Percentiles rank a stretch among this genome's conserved stretches.
phyloP scores from a whole-genome alignment of 768 basidiomycete species.

The Calocera cornea region DNA sequence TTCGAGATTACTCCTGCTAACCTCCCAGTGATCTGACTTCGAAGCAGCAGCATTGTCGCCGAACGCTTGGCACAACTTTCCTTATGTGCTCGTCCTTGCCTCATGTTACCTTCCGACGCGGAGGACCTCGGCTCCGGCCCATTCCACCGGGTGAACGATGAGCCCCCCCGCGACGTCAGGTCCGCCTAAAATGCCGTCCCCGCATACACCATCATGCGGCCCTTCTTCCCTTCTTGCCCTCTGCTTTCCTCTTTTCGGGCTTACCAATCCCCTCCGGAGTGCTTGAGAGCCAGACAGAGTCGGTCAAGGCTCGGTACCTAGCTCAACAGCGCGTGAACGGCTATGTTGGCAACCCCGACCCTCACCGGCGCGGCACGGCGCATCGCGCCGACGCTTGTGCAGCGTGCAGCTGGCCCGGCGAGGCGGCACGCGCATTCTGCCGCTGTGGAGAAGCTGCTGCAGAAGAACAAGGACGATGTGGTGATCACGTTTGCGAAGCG shows the following conservation, averaged over 20 bases:
- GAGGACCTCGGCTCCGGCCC: too few species aligned
- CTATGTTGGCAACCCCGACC: not conserved
- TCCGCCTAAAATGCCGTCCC: not conserved
- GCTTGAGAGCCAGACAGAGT: too few species aligned
- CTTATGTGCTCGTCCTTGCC: too few species aligned
- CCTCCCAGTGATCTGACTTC: too few species aligned
- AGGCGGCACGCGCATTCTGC: not conserved
- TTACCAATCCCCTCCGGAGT: not conserved
- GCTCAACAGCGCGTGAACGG: not conserved
- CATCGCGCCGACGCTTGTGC: not conserved
- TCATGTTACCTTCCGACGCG: too few species aligned
- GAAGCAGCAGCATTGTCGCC: too few species aligned
- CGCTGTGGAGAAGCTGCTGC: conserved; percentile 29
- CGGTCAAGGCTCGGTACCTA: too few species aligned
- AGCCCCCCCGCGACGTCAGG: not conserved
- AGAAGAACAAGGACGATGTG: conserved; percentile 69
- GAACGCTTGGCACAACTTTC: too few species aligned
- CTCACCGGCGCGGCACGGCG: too few species aligned
- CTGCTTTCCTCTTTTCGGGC: not conserved
- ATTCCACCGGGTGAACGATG: too few species aligned
- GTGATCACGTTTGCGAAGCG: conserved; percentile 83
- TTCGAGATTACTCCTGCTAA: too few species aligned
- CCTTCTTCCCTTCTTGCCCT: not conserved
- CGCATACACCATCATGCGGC: not conserved
- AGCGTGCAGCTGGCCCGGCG: not conserved